These are phyloP conservation scores for Kwoniella newhampshirensis DNA, from an alignment of 768 basidiomycete genomes.

Conservation along the genomic window DNA sequence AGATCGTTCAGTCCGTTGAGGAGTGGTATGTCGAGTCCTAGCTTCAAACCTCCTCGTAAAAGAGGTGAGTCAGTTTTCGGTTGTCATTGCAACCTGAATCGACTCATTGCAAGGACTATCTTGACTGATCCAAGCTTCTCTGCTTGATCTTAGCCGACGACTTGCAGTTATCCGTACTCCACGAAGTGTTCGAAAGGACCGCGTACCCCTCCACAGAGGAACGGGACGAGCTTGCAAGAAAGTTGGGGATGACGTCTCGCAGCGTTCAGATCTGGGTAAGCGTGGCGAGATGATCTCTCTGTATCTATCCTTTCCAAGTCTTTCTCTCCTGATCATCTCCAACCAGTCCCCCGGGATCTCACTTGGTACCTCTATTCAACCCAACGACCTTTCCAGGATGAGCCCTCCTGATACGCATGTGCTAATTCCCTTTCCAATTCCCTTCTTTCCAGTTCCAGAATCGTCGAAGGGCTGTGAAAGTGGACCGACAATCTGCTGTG, in stretches of 20 bases:
- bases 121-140: neutral
- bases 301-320: no score
- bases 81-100: no score
- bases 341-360: no score
- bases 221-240: conserved; percentile 26
- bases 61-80: conserved; percentile 32
- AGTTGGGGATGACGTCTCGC: conserved; percentile 42
- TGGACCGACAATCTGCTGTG: conserved; percentile 32
- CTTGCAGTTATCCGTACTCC: conserved; percentile 27
- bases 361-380: no score
- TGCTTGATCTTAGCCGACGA: conserved; percentile 30
- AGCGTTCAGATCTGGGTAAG: conserved; percentile 47
- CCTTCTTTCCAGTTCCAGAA: conserved; percentile 39
- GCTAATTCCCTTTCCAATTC: neutral
- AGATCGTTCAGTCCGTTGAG: neutral
- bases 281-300: no score
- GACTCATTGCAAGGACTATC: no score
- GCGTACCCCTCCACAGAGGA: conserved; percentile 40
- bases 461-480: conserved; percentile 37
- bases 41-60: conserved; percentile 33
- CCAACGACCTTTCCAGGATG: no score
- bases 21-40: conserved; percentile 10
- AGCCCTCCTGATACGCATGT: no score
- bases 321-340: no score
- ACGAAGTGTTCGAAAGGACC: conserved; percentile 29